Evolutionary conservation across 2,329 filamentous ascomycete genomes (phyloP).

Genomic region (Macrophomina phaseolina): DNA sequence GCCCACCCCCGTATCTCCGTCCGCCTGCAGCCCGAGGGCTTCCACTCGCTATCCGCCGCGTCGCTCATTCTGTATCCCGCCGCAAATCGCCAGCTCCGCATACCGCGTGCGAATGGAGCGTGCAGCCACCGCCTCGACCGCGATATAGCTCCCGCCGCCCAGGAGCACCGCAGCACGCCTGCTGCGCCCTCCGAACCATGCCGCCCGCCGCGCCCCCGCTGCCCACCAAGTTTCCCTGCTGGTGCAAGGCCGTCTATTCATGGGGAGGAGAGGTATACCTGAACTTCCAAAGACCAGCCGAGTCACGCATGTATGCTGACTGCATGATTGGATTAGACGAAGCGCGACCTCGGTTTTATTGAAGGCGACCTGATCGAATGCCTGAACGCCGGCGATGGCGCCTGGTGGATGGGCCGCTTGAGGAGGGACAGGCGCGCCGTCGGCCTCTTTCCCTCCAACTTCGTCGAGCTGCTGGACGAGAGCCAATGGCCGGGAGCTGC

Average conservation of each 20-base stretch:
- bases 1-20: neutral
- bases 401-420: constrained; percentile 96
- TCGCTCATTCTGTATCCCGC: constrained; percentile 2
- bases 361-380: constrained; percentile 98
- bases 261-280: constrained; percentile 77
- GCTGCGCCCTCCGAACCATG: constrained; percentile 43
- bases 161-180: neutral
- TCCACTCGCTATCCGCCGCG: constrained; percentile 12
- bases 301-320: constrained; percentile 27
- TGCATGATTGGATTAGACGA: constrained; percentile 61
- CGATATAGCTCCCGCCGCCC: constrained; percentile 19
- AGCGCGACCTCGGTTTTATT: constrained; percentile 93
- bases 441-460: constrained; percentile 95
- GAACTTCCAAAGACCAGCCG: neutral
- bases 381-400: constrained; percentile 94
- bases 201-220: constrained; percentile 57
- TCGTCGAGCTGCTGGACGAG: constrained; percentile 87
- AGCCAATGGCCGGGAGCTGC: constrained; percentile 77
- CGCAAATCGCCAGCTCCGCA: neutral
- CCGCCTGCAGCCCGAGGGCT: constrained; percentile 13
- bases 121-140: constrained; percentile 1
- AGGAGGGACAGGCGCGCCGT: constrained; percentile 88
- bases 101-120: constrained; percentile 14
- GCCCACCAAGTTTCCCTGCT: constrained; percentile 84
- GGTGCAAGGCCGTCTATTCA: constrained; percentile 89